Conservation (phyloP, 192 early-diverging fungal genomes). For the Linnemannia exigua region DNA sequence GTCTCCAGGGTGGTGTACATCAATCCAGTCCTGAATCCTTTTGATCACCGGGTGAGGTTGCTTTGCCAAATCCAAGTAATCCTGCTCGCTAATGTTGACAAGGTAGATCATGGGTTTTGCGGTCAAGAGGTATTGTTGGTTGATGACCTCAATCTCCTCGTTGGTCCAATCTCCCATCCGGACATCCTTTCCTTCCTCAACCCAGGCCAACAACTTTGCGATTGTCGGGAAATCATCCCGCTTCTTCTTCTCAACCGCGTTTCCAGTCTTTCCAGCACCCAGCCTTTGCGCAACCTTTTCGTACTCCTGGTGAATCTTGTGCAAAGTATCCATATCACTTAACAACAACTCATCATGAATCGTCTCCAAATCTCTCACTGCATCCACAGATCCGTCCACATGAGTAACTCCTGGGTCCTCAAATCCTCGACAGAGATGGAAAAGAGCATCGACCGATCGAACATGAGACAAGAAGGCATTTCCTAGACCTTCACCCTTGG, state of each 20-base stretch:
- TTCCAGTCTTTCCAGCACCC: conserved; percentile 32
- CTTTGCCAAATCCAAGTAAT: conserved; percentile 66
- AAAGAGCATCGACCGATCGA: conserved; percentile 71
- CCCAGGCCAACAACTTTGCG: conserved; percentile 41
- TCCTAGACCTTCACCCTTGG: conserved; percentile 71
- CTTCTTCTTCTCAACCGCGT: conserved; percentile 51
- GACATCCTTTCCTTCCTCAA: conserved; percentile 76
- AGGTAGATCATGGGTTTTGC: conserved; percentile 86
- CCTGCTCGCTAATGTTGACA: conserved; percentile 78
- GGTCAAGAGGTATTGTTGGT: conserved; percentile 77
- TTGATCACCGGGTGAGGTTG: conserved; percentile 54
- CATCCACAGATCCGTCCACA: conserved; percentile 75
- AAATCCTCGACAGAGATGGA: conserved; percentile 77
- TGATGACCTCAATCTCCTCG: conserved; percentile 80
- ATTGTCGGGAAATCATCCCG: conserved; percentile 44
- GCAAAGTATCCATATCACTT: conserved; percentile 70
- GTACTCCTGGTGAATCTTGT: conserved; percentile 59
- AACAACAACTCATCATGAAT: conserved; percentile 84
- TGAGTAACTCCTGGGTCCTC: conserved; percentile 78
- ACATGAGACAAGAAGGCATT: conserved; percentile 89
- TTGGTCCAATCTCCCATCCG: conserved; percentile 75
- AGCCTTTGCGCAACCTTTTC: conserved; percentile 64
- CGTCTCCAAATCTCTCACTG: conserved; percentile 82
- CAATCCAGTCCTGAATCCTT: conserved; percentile 79
- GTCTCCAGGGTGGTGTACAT: conserved; percentile 75